Conservation (phyloP, 768 basidiomycete genomes). For the Asterophora lycoperdoides region DNA sequence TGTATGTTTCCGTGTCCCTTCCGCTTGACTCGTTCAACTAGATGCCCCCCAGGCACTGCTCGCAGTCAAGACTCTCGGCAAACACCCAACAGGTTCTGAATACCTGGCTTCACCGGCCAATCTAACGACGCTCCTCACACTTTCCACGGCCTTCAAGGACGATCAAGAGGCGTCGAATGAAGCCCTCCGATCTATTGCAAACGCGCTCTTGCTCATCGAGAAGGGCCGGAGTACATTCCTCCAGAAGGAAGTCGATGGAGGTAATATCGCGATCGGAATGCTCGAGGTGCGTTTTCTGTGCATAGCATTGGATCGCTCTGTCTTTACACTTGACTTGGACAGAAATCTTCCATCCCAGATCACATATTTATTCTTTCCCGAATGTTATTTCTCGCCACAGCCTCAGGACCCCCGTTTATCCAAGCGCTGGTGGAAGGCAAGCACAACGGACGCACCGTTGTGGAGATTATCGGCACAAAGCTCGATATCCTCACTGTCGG, state of each 20-base stretch:
- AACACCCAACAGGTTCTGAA: slow-evolving; percentile 62
- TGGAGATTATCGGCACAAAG: slow-evolving; percentile 59
- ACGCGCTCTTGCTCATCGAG: slow-evolving; percentile 70
- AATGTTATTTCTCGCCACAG: slow-evolving; percentile 72
- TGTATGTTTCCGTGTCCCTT: background rate
- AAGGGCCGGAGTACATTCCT: slow-evolving; percentile 55
- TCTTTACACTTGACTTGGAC: slow-evolving; percentile 12
- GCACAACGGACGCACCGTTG: slow-evolving; percentile 48
- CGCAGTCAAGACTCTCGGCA: slow-evolving; percentile 72
- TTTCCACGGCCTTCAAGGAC: slow-evolving; percentile 52
- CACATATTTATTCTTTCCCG: slow-evolving; percentile 72
- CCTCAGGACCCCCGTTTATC: slow-evolving; percentile 47
- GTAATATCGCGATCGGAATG: slow-evolving; percentile 48
- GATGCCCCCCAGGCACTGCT: slow-evolving; percentile 66
- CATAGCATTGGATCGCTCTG: background rate
- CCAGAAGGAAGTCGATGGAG: slow-evolving; percentile 58
- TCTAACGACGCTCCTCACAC: slow-evolving; percentile 49
- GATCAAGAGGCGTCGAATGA: slow-evolving; percentile 59
- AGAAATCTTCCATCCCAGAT: slow-evolving; percentile 63
- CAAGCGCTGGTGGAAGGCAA: slow-evolving; percentile 63
- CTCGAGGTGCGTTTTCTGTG: slow-evolving; percentile 47
- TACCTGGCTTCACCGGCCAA: slow-evolving; percentile 53
- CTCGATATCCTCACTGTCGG: slow-evolving; percentile 51
- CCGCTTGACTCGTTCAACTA: slow-evolving; percentile 24
- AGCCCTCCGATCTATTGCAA: slow-evolving; percentile 74